Evolutionary conservation across 768 basidiomycete species (phyloP), one percentile per base, ranked within the genome.

Genomic region (Lactarius deliciosus): DNA sequence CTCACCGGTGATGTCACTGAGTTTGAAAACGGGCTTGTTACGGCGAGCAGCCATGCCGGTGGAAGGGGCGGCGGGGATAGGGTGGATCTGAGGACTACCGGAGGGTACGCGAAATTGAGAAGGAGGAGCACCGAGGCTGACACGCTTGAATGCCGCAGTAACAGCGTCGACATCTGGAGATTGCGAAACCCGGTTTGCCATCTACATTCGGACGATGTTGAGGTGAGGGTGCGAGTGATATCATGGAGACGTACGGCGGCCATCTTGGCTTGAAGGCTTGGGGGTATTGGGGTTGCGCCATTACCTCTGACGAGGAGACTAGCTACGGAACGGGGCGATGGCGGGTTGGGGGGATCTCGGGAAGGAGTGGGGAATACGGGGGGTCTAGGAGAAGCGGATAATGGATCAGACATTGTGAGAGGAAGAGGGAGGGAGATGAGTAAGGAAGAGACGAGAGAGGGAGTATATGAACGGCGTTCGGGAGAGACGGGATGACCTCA

Each of bases 201-300:
- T 81, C 85, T 82, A 76, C 58, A 63, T 69, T 41, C 41, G 70
- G 61, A 40, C 43, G 55, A 57, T 70, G 69, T 69, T 71, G 74
- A 72, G 74, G 60, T 64, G 47, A 63, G 58, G 57, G 3, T 40
- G 60, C 70, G 63, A 56, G 54, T 32, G 16, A 43, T 56, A 50
- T 13, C 13, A 25, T 13, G 25, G 22, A 25, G 54, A 2, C 86
- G 72, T 75, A 96, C 94, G 34, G 90, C 92, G 50, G 91, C 92
- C 90, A 98, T 91, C 81, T 94, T 97, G 68, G 92, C 93, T 75
- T 95, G 94, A 55, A 98, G 83, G 56, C 86, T 83, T 0, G 95
- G 92, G 0, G 96, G 96, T 68, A 98, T 91, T 57, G 90, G 89
- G 0, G 89, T 89, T 22, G 83, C 76, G 50, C 79, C 77, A 65